Evolutionary conservation across 192 early-diverging fungal species (phyloP).

Genomic region (Thamnidium elegans): DNA sequence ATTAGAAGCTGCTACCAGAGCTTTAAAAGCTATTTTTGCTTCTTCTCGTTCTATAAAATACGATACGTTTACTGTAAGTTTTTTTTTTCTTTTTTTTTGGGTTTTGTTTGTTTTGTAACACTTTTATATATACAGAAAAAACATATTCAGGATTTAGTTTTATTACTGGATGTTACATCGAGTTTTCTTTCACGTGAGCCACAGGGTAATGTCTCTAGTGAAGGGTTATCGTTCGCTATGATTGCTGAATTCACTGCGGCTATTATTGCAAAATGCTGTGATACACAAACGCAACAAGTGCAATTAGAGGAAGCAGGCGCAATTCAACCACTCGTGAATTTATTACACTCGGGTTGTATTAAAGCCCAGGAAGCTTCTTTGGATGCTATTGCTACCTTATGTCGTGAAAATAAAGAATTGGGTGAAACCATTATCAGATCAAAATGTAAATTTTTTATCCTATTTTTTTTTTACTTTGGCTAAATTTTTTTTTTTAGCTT

Average conservation of each 20-base stretch:
- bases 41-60: slow-evolving; percentile 50
- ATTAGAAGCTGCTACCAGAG: slow-evolving; percentile 65
- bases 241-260: slow-evolving; percentile 65
- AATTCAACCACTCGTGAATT: slow-evolving; percentile 52
- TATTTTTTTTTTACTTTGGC: background rate
- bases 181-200: slow-evolving; percentile 7
- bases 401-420: slow-evolving; percentile 57
- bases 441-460: slow-evolving; percentile 33
- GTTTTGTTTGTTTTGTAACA: background rate
- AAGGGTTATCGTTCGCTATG: slow-evolving; percentile 25
- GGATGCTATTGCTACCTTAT: slow-evolving; percentile 68
- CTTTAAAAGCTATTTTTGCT: slow-evolving; percentile 64
- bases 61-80: slow-evolving; percentile 47
- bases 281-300: slow-evolving; percentile 58
- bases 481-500: background rate
- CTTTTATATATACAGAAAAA: slow-evolving; percentile 30
- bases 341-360: slow-evolving; percentile 51
- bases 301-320: slow-evolving; percentile 54
- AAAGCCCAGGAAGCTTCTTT: slow-evolving; percentile 78
- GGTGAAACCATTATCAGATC: slow-evolving; percentile 49
- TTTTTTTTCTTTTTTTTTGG: background rate
- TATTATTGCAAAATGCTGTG: slow-evolving; percentile 60
- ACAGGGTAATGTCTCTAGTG: slow-evolving; percentile 12
- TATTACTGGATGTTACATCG: slow-evolving; percentile 43
- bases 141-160: slow-evolving; percentile 44